These are phyloP conservation scores for Mycena vulgaris DNA, from an alignment of 768 basidiomycete genomes.

Conservation along the genomic window DNA sequence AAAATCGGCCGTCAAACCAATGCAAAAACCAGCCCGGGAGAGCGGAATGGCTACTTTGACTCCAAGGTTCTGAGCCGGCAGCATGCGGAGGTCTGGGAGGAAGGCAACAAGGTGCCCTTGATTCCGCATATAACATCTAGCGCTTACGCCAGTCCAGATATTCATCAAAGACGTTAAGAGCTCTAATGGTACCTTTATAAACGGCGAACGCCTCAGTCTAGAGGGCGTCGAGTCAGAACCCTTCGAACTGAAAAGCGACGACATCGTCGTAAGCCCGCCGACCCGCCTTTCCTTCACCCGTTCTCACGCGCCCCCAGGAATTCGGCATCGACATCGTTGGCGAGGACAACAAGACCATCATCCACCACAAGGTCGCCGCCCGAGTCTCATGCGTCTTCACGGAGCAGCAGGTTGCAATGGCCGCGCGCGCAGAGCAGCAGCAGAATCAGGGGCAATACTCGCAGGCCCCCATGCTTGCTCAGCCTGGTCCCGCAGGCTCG, in stretches of 20 bases:
- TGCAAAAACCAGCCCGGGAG: conserved; percentile 92
- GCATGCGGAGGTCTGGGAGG: conserved; percentile 99
- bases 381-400: conserved; percentile 91
- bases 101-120: conserved; percentile 80
- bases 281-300: conserved; percentile 10
- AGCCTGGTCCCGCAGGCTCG: conserved; percentile 40
- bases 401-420: conserved; percentile 86
- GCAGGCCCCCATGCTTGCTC: conserved; percentile 38
- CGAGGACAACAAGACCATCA: conserved; percentile 97
- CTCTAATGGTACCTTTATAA: conserved; percentile 98
- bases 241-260: conserved; percentile 94
- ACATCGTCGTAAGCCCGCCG: conserved; percentile 84
- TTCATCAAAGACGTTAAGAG: conserved; percentile 99
- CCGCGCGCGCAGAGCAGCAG: conserved; percentile 79
- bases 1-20: conserved; percentile 98
- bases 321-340: conserved; percentile 99
- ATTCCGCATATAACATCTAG: conserved; percentile 29
- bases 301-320: conserved; percentile 70
- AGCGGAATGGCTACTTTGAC: conserved; percentile 97
- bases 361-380: conserved; percentile 99
- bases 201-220: conserved; percentile 90
- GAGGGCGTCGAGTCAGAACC: conserved; percentile 95
- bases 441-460: conserved; percentile 64
- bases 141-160: conserved; percentile 68
- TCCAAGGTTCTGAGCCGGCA: conserved; percentile 93